Evolutionary conservation across 1,284 basidiomycete genomes (phyloP).

Genomic region (Cryptococcus floricola): DNA sequence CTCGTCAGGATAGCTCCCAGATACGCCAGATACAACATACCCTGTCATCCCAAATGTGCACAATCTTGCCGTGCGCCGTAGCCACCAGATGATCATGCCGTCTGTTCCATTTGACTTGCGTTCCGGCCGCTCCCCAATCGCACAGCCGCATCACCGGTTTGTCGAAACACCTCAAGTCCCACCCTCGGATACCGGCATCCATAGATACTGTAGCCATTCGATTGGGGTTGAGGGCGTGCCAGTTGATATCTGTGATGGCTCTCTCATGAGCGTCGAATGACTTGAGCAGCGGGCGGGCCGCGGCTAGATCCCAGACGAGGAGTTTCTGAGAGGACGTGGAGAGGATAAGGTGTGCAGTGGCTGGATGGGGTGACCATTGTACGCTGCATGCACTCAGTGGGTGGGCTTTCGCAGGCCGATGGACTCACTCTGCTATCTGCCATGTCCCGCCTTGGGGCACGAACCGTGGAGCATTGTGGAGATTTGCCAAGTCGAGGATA

Average conservation of each 20-base stretch:
- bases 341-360: slow-evolving; percentile 81
- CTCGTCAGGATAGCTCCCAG: neutral
- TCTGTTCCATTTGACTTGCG: slow-evolving; percentile 94
- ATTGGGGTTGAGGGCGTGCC: slow-evolving; percentile 80
- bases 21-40: slow-evolving; percentile 2
- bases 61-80: slow-evolving; percentile 76
- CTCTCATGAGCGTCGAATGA: slow-evolving; percentile 81
- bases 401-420: neutral
- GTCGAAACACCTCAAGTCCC: slow-evolving; percentile 63
- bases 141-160: slow-evolving; percentile 48
- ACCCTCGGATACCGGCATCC: slow-evolving; percentile 57
- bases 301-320: slow-evolving; percentile 86
- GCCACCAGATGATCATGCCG: slow-evolving; percentile 79
- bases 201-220: slow-evolving; percentile 53
- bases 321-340: slow-evolving; percentile 94
- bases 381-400: slow-evolving; percentile 43
- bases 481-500: slow-evolving; percentile 88
- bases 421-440: slow-evolving; percentile 74
- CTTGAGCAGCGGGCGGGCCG: slow-evolving; percentile 65
- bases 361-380: slow-evolving; percentile 92
- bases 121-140: slow-evolving; percentile 53
- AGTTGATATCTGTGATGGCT: slow-evolving; percentile 93
- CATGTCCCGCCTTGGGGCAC: slow-evolving; percentile 93
- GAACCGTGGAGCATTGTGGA: slow-evolving; percentile 82
- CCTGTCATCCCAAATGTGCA: slow-evolving; percentile 50